Evolutionary conservation across 805 yeast genomes (phyloP), one percentile per base, ranked within the genome.

Genomic region (Ogataea ramenticola): DNA sequence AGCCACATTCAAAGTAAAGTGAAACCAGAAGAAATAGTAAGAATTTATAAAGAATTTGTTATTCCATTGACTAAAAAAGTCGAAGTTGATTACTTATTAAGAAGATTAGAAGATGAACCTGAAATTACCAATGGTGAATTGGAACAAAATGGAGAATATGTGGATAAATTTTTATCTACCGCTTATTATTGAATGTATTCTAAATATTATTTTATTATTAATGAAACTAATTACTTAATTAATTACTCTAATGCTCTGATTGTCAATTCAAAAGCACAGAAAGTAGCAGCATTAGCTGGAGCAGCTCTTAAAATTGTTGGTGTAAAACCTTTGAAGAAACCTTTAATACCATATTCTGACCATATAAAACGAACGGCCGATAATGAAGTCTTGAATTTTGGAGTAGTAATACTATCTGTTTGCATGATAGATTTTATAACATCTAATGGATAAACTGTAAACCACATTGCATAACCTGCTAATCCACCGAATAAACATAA

Each of bases 241-340:
- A 12, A 10, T 16, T 16, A 72, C 46, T 61, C 68, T 38, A 77
- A 58, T 24, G 70, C 53, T 66, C 96, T 79, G 85, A 90, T 83
- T 4, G 96, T 86, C 41, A 84, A 65, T 64, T 93, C 99, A 61
- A 93, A 93, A 2, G 95, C 89, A 37, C 88, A 83, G 66, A 93
- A 93, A 0, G 99, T 95, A 27, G 95, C 96, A 36, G 96, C 99
- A 61, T 93, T 95, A 3, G 95, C 99, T 1, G 99, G 99, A 3
- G 96, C 96, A 41, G 99, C 98, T 67, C 99, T 83, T 50, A 93
- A 68, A 50, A 93, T 78, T 0, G 98, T 90, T 33, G 99, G 97
- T 17, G 79, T 65, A 60, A 95, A 90, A 1, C 99, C 99, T 65
- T 82, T 82, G 66, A 86, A 86, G 57, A 93, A 85, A 0, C 96